phyloP scores from a whole-genome alignment of 129 eudicot genomes.

The Flaveria sonorensis region DNA sequence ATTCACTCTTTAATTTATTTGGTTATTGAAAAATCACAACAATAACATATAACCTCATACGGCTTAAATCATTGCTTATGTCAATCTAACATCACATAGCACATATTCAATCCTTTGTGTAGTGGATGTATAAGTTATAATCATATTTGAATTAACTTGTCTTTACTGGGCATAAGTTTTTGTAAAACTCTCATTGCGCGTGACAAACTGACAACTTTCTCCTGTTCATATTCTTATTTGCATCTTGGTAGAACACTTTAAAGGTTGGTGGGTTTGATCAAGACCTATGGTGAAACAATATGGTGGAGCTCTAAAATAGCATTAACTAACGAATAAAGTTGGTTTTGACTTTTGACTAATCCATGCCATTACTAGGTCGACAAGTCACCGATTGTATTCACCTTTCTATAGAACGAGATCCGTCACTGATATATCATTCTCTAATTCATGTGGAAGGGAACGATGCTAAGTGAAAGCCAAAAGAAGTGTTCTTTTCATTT shows the following conservation, averaged over 20 bases:
- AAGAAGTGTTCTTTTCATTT: too few relatives aligned
- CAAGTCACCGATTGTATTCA: too few relatives aligned
- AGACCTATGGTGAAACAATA: not conserved
- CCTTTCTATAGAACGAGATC: too few relatives aligned
- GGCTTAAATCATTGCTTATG: slow-evolving; percentile 45
- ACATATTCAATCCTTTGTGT: slow-evolving; percentile 35
- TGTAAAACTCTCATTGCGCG: slow-evolving; percentile 14
- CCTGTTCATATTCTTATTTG: slow-evolving; percentile 28
- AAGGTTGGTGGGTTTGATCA: slow-evolving; percentile 2
- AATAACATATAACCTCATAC: not conserved
- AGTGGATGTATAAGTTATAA: slow-evolving; percentile 38
- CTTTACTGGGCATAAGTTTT: slow-evolving; percentile 28
- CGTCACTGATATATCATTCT: too few relatives aligned
- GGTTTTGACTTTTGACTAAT: too few relatives aligned
- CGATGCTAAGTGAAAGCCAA: too few relatives aligned
- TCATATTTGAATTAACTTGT: slow-evolving; percentile 24
- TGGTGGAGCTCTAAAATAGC: not conserved
- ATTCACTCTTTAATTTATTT: too few relatives aligned
- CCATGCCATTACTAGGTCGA: too few relatives aligned
- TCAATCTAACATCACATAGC: slow-evolving; percentile 48
- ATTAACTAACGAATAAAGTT: too few relatives aligned
- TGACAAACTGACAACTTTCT: slow-evolving; percentile 30
- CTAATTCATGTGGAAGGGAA: too few relatives aligned
- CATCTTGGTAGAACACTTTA: not conserved
- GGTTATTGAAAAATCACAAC: too few relatives aligned